Conservation (phyloP, 192 early-diverging fungal genomes). For the Allomyces arbusculus region DNA sequence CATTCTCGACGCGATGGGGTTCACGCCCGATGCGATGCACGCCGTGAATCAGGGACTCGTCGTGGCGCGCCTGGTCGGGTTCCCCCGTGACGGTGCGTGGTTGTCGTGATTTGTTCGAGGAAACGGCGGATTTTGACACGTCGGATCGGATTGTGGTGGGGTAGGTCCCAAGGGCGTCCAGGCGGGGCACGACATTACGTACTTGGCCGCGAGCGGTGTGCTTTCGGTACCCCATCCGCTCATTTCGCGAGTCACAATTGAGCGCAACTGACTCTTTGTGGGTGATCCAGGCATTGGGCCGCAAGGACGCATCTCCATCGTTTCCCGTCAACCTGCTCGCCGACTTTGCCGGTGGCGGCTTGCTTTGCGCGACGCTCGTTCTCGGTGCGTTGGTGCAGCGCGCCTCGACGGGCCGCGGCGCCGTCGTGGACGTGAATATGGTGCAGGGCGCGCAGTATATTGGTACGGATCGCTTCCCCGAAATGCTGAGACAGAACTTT, state of each 20-base stretch:
- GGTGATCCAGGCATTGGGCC: background rate
- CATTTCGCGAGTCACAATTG: too few species aligned
- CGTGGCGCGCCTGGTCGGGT: background rate
- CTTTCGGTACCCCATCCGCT: background rate
- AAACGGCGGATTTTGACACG: too few species aligned
- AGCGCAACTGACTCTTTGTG: too few species aligned
- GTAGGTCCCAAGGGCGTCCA: background rate
- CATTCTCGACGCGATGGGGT: background rate
- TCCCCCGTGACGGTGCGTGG: background rate
- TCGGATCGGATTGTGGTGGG: too few species aligned
- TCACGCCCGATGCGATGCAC: background rate
- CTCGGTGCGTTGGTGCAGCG: background rate
- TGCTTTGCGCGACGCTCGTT: background rate
- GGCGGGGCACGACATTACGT: background rate
- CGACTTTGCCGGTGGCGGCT: background rate
- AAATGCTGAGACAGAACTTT: background rate
- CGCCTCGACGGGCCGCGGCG: background rate
- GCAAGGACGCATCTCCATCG: background rate
- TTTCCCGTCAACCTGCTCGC: background rate
- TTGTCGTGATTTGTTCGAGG: too few species aligned
- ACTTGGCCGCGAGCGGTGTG: background rate
- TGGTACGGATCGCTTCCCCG: background rate
- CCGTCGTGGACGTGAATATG: background rate
- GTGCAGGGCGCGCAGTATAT: background rate
- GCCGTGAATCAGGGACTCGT: background rate